These are phyloP conservation scores for Akanthomyces muscarius DNA, from an alignment of 2,329 filamentous ascomycete genomes.

Conservation along the genomic window DNA sequence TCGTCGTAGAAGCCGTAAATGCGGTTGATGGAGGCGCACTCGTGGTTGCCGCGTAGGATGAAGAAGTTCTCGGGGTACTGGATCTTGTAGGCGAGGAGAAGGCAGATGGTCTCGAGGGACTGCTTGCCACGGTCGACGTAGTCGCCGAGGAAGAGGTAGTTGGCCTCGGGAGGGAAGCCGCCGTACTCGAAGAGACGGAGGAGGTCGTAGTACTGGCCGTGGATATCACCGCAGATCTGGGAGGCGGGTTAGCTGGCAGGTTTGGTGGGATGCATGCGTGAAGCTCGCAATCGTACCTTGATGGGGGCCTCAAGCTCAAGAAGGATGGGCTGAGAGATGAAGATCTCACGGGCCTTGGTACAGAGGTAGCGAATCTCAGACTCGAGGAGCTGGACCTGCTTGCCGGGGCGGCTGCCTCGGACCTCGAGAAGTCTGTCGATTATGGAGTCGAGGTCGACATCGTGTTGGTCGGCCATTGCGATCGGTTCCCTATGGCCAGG, in stretches of 20 bases:
- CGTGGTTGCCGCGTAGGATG: constrained; percentile 96
- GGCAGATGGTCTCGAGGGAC: constrained; percentile 95
- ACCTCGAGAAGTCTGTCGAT: constrained; percentile 98
- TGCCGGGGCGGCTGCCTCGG: constrained; percentile 93
- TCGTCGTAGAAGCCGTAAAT: constrained; percentile 99
- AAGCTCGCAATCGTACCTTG: constrained; percentile 64
- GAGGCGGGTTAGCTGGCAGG: not conserved
- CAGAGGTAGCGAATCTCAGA: constrained; percentile 95
- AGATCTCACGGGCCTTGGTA: constrained; percentile 98
- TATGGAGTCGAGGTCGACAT: constrained; percentile 98
- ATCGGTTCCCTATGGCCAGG: constrained; percentile 8
- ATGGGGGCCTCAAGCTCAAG: constrained; percentile 97
- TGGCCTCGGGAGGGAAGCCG: constrained; percentile 95
- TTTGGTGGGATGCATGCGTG: not conserved
- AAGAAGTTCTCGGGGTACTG: constrained; percentile 99
- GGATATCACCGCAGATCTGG: constrained; percentile 98
- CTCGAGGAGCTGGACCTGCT: constrained; percentile 96
- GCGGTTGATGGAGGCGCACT: constrained; percentile 97
- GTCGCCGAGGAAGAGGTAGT: constrained; percentile 98
- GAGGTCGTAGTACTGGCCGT: constrained; percentile 98
- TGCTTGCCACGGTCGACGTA: constrained; percentile 99
- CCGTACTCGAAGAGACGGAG: constrained; percentile 97
- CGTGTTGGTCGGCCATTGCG: constrained; percentile 63
- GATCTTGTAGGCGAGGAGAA: constrained; percentile 98
- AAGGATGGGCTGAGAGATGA: constrained; percentile 97